phyloP scores from a whole-genome alignment of 2,329 filamentous ascomycete species.

The Daldinia sp. region DNA sequence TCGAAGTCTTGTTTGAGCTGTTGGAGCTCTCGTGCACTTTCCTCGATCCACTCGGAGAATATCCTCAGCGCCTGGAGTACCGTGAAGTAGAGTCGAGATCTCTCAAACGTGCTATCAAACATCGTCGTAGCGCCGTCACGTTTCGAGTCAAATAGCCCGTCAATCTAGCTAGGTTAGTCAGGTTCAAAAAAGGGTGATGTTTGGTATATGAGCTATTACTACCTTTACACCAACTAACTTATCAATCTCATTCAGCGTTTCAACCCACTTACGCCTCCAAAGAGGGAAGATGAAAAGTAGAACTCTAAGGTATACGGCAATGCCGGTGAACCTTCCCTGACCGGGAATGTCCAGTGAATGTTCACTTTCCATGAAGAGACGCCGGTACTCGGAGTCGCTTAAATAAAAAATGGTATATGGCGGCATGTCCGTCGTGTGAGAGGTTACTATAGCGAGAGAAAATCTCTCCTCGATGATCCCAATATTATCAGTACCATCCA shows the following conservation, averaged over 20 bases:
- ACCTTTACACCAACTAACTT: conserved; percentile 34
- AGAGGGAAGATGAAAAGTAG: conserved; percentile 29
- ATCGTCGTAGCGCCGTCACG: conserved; percentile 25
- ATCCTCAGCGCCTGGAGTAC: conserved; percentile 35
- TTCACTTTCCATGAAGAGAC: conserved; percentile 38
- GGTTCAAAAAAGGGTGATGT: too few species aligned
- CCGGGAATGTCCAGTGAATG: conserved; percentile 26
- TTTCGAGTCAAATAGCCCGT: conserved; percentile 32
- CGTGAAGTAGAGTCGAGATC: conserved; percentile 35
- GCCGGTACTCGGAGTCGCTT: conserved; percentile 32
- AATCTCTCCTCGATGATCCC: conserved; percentile 36
- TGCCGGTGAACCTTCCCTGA: conserved; percentile 27
- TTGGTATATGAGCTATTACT: neutral
- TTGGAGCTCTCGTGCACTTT: conserved; percentile 35
- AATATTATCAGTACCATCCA: conserved; percentile 24
- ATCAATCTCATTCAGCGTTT: conserved; percentile 33
- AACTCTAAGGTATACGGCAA: conserved; percentile 33
- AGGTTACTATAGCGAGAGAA: conserved; percentile 30
- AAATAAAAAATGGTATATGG: conserved; percentile 35
- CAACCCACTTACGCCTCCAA: conserved; percentile 35
- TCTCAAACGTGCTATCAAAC: conserved; percentile 36
- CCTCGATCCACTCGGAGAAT: conserved; percentile 37
- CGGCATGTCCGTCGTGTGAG: conserved; percentile 29
- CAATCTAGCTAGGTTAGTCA: conserved; percentile 19
- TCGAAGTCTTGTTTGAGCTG: conserved; percentile 32